Evolutionary conservation across 306 rosid species (phyloP), one percentile per base, ranked within the genome.

Genomic region (Begonia peltatifolia): DNA sequence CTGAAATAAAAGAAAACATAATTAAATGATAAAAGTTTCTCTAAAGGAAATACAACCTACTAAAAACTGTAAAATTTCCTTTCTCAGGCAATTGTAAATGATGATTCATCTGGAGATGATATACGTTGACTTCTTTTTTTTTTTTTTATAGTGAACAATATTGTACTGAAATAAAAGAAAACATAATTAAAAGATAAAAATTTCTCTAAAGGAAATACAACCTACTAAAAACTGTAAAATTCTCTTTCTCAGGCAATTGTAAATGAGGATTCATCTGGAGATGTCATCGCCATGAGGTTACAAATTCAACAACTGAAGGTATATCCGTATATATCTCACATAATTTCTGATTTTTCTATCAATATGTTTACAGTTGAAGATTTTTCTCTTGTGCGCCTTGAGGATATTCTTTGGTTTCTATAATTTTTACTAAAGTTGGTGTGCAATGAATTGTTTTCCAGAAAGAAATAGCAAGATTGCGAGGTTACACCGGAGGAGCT

Each of bases 271-370:
- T 76, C 95, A 15, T 83, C 94, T 10, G 99, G 99, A 63, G 95
- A 90, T 79, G 94, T 90, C 60, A 79, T 90, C 71, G 69, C 95
- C 69, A 83, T 90, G 97, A 83, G 82, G 76, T 25, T 90, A 48
- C 97, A 90, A 76, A 90, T 90, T 74, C 97, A 90, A 59, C 95
- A 90, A 60, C 87, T 90, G 41, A 90, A 85, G 97, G 97, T 90
- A 48, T 54, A 12, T 10, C 6, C 11, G 48, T 2, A 44, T 44
- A 44, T 44, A 30, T 30, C 6, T 30, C 38, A 12, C 48, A 44
- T 44, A 44, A 10, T 44, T 44, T 44, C 35, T 25, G 35, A 25
- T 25, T 25, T 23, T 23, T 23, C 30, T 25, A 25, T 25, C 35
- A 25, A 25, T 25, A 25, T 25, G 6, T 25, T 25, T 25, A 3